Evolutionary conservation across 1,284 basidiomycete species (phyloP).

Genomic region (Sutorius eximius): DNA sequence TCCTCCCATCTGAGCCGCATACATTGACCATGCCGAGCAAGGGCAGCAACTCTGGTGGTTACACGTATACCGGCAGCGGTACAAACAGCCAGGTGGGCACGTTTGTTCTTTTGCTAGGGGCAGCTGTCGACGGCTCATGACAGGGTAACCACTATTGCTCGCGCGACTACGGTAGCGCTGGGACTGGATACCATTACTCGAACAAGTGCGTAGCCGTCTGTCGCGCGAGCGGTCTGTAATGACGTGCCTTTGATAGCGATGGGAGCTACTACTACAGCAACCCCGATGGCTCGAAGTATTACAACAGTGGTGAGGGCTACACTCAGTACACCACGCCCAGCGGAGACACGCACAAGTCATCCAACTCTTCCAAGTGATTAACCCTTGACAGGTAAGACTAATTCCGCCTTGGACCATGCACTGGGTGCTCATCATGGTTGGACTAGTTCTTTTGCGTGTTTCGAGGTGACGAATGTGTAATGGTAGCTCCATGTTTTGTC

Average conservation of each 20-base stretch:
- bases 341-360: conserved; percentile 39
- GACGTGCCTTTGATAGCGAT: conserved; percentile 36
- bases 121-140: not conserved
- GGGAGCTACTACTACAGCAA: conserved; percentile 63
- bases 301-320: conserved; percentile 49
- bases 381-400: not conserved
- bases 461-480: not conserved
- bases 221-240: not conserved
- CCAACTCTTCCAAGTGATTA: conserved; percentile 23
- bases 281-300: conserved; percentile 59
- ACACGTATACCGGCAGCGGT: conserved; percentile 47
- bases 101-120: not conserved
- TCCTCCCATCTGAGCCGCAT: not conserved
- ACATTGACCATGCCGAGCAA: conserved; percentile 20
- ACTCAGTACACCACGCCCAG: conserved; percentile 53
- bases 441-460: not conserved
- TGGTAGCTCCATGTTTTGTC: not conserved
- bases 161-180: conserved; percentile 43
- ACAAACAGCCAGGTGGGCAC: conserved; percentile 48
- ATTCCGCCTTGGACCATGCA: not conserved
- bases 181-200: conserved; percentile 57
- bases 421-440: not conserved
- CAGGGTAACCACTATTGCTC: conserved; percentile 60
- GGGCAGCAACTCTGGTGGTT: conserved; percentile 27
- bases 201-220: conserved; percentile 41